A percentile compares a stretch with the other conserved stretches of the same genome.
Conservation (phyloP, 805 yeast species). For the Pichia membranifaciens region DNA sequence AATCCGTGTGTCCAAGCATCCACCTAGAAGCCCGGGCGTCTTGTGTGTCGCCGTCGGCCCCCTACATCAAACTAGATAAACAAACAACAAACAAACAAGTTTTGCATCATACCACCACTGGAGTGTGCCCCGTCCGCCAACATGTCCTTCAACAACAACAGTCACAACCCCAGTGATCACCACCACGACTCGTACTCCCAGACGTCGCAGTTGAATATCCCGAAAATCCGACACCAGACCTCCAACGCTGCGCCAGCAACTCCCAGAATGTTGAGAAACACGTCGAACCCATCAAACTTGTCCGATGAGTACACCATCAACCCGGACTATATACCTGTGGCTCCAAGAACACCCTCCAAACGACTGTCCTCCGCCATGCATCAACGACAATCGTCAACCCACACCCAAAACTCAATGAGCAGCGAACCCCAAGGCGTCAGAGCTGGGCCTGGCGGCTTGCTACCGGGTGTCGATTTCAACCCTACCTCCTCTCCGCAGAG, state of each 20-base stretch:
- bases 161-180: no score
- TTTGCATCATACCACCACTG: no score
- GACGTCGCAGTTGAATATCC: conserved; percentile 10
- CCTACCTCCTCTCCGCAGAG: conserved; percentile 11
- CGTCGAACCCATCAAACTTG: conserved; percentile 19
- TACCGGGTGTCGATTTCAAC: conserved; percentile 26
- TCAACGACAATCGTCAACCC: conserved; percentile 12
- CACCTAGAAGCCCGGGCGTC: no score
- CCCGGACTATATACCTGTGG: conserved; percentile 14
- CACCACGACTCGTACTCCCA: no score
- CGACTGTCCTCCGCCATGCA: conserved; percentile 16
- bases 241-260: conserved; percentile 53
- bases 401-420: conserved; percentile 9
- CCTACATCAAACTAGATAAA: no score
- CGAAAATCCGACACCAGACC: conserved; percentile 9
- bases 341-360: conserved; percentile 18
- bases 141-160: neutral
- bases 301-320: conserved; percentile 23
- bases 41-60: no score
- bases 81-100: no score
- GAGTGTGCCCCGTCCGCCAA: no score
- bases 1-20: no score
- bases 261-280: conserved; percentile 61
- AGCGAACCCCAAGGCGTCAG: neutral
- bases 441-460: conserved; percentile 7